phyloP scores from a whole-genome alignment of 768 basidiomycete species.

The Phaffia tasmanica region DNA sequence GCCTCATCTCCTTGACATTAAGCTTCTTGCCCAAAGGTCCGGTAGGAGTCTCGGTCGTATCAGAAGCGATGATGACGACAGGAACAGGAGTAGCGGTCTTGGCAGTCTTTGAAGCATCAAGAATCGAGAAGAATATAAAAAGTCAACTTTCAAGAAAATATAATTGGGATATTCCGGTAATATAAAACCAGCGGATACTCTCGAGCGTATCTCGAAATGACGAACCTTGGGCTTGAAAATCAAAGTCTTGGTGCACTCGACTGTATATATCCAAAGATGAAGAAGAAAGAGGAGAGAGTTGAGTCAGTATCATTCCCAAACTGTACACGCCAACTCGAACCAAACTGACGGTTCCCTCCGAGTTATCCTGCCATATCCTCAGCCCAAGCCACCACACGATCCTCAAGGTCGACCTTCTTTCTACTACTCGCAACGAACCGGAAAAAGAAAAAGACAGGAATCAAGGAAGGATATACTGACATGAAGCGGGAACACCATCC shows the following conservation, averaged over 20 bases:
- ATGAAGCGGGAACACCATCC: conserved; percentile 36
- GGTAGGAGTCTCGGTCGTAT: conserved; percentile 72
- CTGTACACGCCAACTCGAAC: background rate
- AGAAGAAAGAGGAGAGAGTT: background rate
- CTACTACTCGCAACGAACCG: background rate
- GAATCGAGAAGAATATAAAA: background rate
- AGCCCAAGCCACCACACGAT: background rate
- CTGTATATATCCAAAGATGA: background rate
- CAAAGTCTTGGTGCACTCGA: conserved; percentile 68
- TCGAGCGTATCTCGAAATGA: background rate
- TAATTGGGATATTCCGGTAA: no score
- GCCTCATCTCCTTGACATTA: conserved; percentile 66
- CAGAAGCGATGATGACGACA: conserved; percentile 73
- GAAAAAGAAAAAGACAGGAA: conserved; percentile 38
- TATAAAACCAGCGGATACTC: background rate
- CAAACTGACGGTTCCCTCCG: conserved; percentile 2
- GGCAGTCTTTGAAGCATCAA: conserved; percentile 49
- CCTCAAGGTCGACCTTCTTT: background rate
- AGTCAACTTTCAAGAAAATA: background rate
- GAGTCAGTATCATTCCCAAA: background rate
- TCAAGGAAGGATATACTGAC: conserved; percentile 35
- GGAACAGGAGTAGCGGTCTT: conserved; percentile 74
- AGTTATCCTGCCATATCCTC: background rate
- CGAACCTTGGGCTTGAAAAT: conserved; percentile 77
- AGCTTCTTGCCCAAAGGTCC: conserved; percentile 60